Evolutionary conservation across 176 grass and related monocot species (phyloP), one percentile per base, ranked within the genome.

Genomic region (Aechmea fasciata): DNA sequence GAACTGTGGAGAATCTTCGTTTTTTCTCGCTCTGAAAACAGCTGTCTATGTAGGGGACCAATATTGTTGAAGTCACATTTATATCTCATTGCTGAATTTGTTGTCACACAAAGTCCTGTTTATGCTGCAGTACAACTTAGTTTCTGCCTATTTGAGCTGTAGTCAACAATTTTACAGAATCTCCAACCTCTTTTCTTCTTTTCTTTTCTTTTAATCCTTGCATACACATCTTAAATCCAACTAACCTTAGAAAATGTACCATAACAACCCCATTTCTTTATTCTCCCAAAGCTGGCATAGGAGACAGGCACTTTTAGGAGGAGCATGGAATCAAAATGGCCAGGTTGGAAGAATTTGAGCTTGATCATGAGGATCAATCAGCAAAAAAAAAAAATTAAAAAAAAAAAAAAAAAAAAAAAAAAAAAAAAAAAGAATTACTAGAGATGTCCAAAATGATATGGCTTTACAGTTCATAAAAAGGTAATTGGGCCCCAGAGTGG

Each of bases 381-480:
- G 65, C 13, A 29, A 67, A 23, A 0, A 67, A 47, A 1, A n/a
- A n/a, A n/a, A n/a, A n/a, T n/a, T n/a, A n/a, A n/a, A n/a, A n/a
- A n/a, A n/a, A n/a, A n/a, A n/a, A n/a, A n/a, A n/a, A n/a, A n/a
- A n/a, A n/a, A n/a, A n/a, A n/a, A n/a, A n/a, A n/a, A n/a, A n/a
- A n/a, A n/a, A n/a, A n/a, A n/a, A n/a, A n/a, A n/a, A n/a, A 15
- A 17, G 18, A 9, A 57, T 14, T 5, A 57, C 0, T 41, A 41
- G 33, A 9, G 11, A 66, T 47, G 33, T 47, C 64, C 13, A 10
- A 47, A 10, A 7, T 67, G 33, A 26, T 20, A 15, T 11, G 48
- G 7, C 65, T 67, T 67, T 67, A 67, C 65, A 67, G 65, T 67
- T 49, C 29, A 49, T n/a, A 23, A n/a, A n/a, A n/a, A n/a, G n/a